Evolutionary conservation across 345 rosid genomes (phyloP).

Genomic region (Firmiana major): DNA sequence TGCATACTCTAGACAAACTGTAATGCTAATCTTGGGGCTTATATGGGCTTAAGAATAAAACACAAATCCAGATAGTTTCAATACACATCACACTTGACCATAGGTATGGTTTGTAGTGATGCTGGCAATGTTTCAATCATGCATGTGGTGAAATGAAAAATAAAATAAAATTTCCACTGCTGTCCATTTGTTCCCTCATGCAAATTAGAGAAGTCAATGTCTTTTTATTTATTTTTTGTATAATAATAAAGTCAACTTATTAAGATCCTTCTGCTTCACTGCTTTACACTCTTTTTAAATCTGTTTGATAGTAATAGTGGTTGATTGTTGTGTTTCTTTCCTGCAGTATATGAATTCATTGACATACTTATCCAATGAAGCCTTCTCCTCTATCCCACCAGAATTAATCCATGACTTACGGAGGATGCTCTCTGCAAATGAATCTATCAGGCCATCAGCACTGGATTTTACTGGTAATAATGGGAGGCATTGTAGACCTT

Average conservation of each 20-base stretch:
- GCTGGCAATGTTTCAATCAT: not conserved
- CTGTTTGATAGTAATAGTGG: not conserved
- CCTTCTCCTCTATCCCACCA: slow-evolving; percentile 77
- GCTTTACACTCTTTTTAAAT: not conserved
- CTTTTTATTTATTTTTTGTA: too few species aligned
- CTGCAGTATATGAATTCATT: slow-evolving; percentile 89
- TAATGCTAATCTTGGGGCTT: not conserved
- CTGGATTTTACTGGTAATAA: slow-evolving; percentile 81
- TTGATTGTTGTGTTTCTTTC: slow-evolving; percentile 19
- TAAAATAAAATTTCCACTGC: not conserved
- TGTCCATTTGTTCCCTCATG: not conserved
- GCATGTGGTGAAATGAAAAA: not conserved
- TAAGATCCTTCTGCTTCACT: not conserved
- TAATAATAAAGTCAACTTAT: not conserved
- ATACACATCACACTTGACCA: not conserved
- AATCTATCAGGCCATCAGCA: slow-evolving; percentile 83
- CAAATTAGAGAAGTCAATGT: not conserved
- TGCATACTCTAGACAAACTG: not conserved
- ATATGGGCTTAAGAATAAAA: not conserved
- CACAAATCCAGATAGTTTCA: not conserved
- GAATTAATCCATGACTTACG: slow-evolving; percentile 86
- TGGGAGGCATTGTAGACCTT: slow-evolving; percentile 15
- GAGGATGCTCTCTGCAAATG: slow-evolving; percentile 87
- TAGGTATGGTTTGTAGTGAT: not conserved
- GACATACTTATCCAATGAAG: slow-evolving; percentile 81